Percentiles rank a stretch among this genome's conserved stretches.
Conservation (phyloP, 768 basidiomycete species). For the Agaricus subrufescens region DNA sequence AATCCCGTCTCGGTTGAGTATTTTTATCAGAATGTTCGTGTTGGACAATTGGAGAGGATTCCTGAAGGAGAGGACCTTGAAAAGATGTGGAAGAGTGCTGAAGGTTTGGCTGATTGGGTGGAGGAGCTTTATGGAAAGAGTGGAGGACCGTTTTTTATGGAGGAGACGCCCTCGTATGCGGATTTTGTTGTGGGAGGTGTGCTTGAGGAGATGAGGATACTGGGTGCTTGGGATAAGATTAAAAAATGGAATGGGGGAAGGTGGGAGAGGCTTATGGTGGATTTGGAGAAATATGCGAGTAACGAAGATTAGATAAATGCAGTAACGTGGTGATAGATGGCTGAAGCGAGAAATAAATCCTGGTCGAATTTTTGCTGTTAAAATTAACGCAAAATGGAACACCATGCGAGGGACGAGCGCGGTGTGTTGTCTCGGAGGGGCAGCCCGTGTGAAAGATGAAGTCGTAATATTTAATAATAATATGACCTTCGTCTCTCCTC, state of each 20-base stretch:
- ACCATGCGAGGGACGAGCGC: too few relatives aligned
- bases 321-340: too few relatives aligned
- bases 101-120: conserved; percentile 23
- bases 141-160: conserved; percentile 30
- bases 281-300: conserved; percentile 12
- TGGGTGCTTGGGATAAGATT: conserved; percentile 37
- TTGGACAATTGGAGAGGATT: too few relatives aligned
- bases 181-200: conserved; percentile 34
- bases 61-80: conserved; percentile 21
- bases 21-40: conserved; percentile 26
- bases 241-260: conserved; percentile 32
- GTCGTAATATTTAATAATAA: too few relatives aligned
- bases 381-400: too few relatives aligned
- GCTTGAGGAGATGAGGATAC: conserved; percentile 24
- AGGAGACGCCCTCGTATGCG: conserved; percentile 30
- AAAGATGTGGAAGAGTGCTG: conserved; percentile 32
- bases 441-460: too few relatives aligned
- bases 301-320: not conserved
- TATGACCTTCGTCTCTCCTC: too few relatives aligned
- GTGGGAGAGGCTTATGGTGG: conserved; percentile 23
- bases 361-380: too few relatives aligned
- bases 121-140: conserved; percentile 25
- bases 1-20: conserved; percentile 17
- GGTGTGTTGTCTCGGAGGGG: too few relatives aligned
- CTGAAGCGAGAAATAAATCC: too few relatives aligned